phyloP scores from a whole-genome alignment of 768 basidiomycete species.

The Leccinum pellstonianum region DNA sequence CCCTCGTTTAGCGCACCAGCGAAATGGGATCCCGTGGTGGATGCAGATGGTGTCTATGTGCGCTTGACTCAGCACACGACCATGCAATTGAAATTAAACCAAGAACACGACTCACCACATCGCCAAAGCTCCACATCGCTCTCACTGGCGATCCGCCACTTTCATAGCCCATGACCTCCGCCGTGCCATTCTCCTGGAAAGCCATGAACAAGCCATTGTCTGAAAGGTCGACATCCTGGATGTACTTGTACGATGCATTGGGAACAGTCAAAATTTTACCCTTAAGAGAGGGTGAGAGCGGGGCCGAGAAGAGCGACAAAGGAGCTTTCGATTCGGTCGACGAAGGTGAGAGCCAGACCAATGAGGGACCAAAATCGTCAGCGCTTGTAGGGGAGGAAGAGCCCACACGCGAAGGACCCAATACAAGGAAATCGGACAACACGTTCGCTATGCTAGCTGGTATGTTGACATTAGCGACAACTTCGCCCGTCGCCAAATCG shows the following conservation, averaged over 20 bases:
- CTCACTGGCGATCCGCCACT: slow-evolving; percentile 39
- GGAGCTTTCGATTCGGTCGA: slow-evolving; percentile 13
- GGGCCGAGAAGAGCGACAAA: slow-evolving; percentile 33
- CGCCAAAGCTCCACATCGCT: slow-evolving; percentile 54
- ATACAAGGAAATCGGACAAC: slow-evolving; percentile 36
- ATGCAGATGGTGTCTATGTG: slow-evolving; percentile 41
- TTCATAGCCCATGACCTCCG: slow-evolving; percentile 51
- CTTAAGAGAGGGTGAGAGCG: slow-evolving; percentile 51
- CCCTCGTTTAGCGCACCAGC: slow-evolving; percentile 52
- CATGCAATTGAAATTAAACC: background rate
- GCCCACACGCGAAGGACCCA: slow-evolving; percentile 26
- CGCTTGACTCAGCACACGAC: background rate
- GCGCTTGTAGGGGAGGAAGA: background rate
- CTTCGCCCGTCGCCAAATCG: slow-evolving; percentile 49
- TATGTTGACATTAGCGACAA: slow-evolving; percentile 49
- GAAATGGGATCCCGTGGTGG: slow-evolving; percentile 51
- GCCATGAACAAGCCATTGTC: slow-evolving; percentile 60
- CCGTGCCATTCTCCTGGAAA: slow-evolving; percentile 52
- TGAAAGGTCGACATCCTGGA: slow-evolving; percentile 64
- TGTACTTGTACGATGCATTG: slow-evolving; percentile 43
- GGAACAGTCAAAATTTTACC: slow-evolving; percentile 45
- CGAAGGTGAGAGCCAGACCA: slow-evolving; percentile 37
- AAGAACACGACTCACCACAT: slow-evolving; percentile 40
- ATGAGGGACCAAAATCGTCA: slow-evolving; percentile 16
- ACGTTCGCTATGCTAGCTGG: slow-evolving; percentile 47